Evolutionary conservation across 192 early-diverging fungal genomes (phyloP).

Genomic region (Coemansia erecta): DNA sequence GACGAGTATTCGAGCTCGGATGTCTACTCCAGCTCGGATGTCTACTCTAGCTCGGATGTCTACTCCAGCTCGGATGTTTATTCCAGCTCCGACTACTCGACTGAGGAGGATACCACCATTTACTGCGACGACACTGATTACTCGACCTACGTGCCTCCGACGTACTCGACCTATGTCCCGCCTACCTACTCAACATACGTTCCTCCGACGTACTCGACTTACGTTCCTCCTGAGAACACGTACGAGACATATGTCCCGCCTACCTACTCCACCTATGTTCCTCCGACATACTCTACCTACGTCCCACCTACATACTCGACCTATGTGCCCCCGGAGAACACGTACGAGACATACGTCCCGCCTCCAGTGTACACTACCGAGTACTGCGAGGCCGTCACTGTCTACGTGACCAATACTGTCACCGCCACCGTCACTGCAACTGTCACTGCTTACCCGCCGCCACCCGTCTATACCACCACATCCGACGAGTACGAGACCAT

Average conservation of each 20-base stretch:
- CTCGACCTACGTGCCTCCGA: conserved; percentile 7
- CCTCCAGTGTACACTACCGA: conserved; percentile 22
- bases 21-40: background rate
- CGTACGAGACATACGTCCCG: background rate
- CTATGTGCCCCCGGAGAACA: background rate
- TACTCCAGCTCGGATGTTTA: background rate
- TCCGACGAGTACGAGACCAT: conserved; percentile 21
- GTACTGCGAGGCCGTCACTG: conserved; percentile 18
- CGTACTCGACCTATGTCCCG: background rate
- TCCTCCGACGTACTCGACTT: conserved; percentile 17
- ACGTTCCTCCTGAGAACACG: background rate
- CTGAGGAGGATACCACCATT: conserved; percentile 1
- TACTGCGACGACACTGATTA: conserved; percentile 4
- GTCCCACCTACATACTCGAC: background rate
- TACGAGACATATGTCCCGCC: background rate
- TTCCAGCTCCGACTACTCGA: no score
- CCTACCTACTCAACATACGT: conserved; percentile 3
- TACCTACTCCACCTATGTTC: conserved; percentile 9
- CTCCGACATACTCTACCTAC: background rate
- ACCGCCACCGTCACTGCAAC: conserved; percentile 19
- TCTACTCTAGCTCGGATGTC: background rate
- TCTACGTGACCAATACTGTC: conserved; percentile 11
- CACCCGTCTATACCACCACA: conserved; percentile 7
- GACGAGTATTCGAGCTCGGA: background rate
- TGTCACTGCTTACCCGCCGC: conserved; percentile 4